Percentiles rank a stretch among this genome's conserved stretches.
phyloP scores from a whole-genome alignment of 2,329 filamentous ascomycete species.

The Stylonectria norvegica region DNA sequence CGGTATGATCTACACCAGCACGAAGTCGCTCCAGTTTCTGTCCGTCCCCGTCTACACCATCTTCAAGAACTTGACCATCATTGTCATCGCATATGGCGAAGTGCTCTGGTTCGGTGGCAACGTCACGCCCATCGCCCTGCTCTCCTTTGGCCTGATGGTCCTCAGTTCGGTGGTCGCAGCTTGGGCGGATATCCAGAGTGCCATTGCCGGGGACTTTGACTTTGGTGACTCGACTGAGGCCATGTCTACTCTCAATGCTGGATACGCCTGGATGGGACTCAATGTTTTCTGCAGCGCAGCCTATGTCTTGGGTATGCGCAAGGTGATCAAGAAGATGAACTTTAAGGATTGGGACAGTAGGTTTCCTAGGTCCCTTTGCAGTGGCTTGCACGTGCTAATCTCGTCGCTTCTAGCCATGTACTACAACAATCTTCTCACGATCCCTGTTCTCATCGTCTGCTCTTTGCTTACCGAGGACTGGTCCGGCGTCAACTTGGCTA shows the following conservation, averaged over 20 bases:
- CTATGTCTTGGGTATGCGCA: constrained; percentile 90
- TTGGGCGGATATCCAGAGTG: constrained; percentile 94
- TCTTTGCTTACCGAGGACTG: constrained; percentile 88
- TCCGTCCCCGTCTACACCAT: constrained; percentile 99
- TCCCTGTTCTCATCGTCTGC: constrained; percentile 80
- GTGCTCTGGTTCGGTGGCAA: constrained; percentile 97
- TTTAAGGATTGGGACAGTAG: constrained; percentile 99
- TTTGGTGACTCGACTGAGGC: constrained; percentile 63
- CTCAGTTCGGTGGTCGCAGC: constrained; percentile 90
- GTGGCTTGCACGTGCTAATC: constrained; percentile 28
- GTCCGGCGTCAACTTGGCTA: constrained; percentile 76
- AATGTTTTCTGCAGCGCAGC: constrained; percentile 94
- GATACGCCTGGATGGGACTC: constrained; percentile 96
- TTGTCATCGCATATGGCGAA: constrained; percentile 96
- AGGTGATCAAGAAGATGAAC: constrained; percentile 98
- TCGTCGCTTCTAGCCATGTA: constrained; percentile 93
- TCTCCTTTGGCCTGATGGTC: constrained; percentile 96
- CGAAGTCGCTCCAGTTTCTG: constrained; percentile 92
- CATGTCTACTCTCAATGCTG: constrained; percentile 86
- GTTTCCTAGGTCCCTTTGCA: too few relatives aligned
- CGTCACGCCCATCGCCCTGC: constrained; percentile 80
- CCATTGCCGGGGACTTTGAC: constrained; percentile 60
- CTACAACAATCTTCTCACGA: constrained; percentile 98
- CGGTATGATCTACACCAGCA: constrained; percentile 98
- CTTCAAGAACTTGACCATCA: constrained; percentile 99